Conservation (phyloP, 1,284 basidiomycete species). For the Fistulina hepatica region DNA sequence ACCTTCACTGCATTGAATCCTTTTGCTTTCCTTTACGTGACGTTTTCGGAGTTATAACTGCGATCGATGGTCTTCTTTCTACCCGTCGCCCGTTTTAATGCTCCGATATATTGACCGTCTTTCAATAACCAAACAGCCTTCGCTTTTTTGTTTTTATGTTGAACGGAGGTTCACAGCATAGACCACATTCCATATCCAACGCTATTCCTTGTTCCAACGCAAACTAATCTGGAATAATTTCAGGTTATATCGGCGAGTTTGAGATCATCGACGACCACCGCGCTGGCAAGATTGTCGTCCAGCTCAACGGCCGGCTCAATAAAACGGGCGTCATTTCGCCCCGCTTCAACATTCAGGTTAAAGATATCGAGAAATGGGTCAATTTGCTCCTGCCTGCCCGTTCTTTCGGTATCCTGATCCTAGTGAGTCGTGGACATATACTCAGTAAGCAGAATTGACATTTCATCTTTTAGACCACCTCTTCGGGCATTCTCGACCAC, state of each 20-base stretch:
- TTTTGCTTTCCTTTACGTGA: slow-evolving; percentile 7
- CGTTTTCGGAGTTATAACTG: slow-evolving; percentile 61
- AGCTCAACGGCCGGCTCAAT: slow-evolving; percentile 97
- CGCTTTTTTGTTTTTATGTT: slow-evolving; percentile 21
- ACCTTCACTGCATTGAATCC: too few relatives aligned
- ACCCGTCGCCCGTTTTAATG: slow-evolving; percentile 62
- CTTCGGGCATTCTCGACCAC: slow-evolving; percentile 98
- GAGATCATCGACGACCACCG: slow-evolving; percentile 99
- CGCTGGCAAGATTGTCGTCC: slow-evolving; percentile 95
- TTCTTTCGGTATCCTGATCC: slow-evolving; percentile 94
- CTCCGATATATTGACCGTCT: slow-evolving; percentile 50
- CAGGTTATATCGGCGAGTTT: slow-evolving; percentile 99
- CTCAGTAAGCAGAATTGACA: slow-evolving; percentile 1
- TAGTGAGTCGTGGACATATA: slow-evolving; percentile 37
- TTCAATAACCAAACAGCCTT: slow-evolving; percentile 43
- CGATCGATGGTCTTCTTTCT: slow-evolving; percentile 43
- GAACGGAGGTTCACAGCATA: slow-evolving; percentile 46
- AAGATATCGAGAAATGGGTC: slow-evolving; percentile 91
- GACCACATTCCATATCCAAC: slow-evolving; percentile 31
- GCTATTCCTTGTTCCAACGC: slow-evolving; percentile 13
- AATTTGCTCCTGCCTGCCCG: slow-evolving; percentile 88
- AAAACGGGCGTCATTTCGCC: slow-evolving; percentile 99
- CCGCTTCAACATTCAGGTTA: slow-evolving; percentile 93
- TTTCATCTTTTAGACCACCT: slow-evolving; percentile 63
- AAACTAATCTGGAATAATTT: slow-evolving; percentile 7